Evolutionary conservation across 345 rosid genomes (phyloP), one percentile per base, ranked within the genome.

Genomic region (Eucalyptus guilfoylei): DNA sequence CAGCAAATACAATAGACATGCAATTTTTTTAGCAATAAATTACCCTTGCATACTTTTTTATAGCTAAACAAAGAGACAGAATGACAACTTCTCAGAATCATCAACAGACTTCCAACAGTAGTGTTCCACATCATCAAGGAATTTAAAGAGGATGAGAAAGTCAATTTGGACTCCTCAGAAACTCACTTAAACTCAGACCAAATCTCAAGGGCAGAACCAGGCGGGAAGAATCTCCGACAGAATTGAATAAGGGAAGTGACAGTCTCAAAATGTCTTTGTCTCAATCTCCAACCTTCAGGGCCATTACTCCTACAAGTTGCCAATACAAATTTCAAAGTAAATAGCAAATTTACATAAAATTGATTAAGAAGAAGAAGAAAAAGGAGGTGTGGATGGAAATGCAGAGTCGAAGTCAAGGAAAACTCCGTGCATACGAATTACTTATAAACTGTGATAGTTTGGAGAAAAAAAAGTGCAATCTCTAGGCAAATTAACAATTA

Each of bases 201-300:
- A 91, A 98, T 97, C 92, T 96, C 99, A 85, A 58, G 91, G 86
- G 99, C 99, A 89, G 99, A 97, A 89, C 98, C 98, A 58, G 93
- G 93, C 14, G 96, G 97, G 89, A 98, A 98, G 94, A 96, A 96
- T 89, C 95, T 95, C 90, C 98, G 93, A 93, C 96, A 95, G 30
- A 97, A 98, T 90, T 96, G 93, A 93, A 94, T 95, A 90, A 98
- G 99, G 30, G 98, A 96, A 88, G 97, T 95, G 42, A 97, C 95
- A 62, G 98, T 90, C 93, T 92, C 96, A 91, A 98, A 98, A 91
- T 98, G 99, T 44, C 97, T 92, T 83, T 98, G 99, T 92, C 99
- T 94, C 94, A 98, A 91, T 91, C 97, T 94, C 98, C 99, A 97
- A 81, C 99, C 99, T 89, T 98, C 99, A 24, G 99, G 99, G 83